phyloP scores from a whole-genome alignment of 305 asterid species.

The Solanum chacoense region DNA sequence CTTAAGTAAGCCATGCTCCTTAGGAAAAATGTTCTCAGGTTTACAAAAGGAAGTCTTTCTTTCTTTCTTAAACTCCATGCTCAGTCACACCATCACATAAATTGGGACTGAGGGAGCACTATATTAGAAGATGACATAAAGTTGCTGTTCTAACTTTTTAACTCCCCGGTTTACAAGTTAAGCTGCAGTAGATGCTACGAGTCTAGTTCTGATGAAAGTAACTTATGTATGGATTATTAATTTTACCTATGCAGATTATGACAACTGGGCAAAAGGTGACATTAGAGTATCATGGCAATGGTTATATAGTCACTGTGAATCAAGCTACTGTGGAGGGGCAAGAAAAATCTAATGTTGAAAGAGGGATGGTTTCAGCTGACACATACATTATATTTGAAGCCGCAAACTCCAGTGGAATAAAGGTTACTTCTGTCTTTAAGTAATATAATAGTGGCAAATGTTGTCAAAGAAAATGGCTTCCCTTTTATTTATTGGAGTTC shows the following conservation, averaged over 20 bases:
- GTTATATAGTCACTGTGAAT: slow-evolving; percentile 71
- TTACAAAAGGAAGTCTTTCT: background rate
- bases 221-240: background rate
- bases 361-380: slow-evolving; percentile 79
- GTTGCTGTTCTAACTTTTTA: background rate
- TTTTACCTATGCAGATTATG: slow-evolving; percentile 53
- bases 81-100: background rate
- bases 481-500: background rate
- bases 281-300: slow-evolving; percentile 83
- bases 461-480: background rate
- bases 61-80: background rate
- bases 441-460: background rate
- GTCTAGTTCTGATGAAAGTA: background rate
- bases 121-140: background rate
- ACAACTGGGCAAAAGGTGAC: slow-evolving; percentile 80
- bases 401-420: slow-evolving; percentile 73
- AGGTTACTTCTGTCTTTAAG: slow-evolving; percentile 30
- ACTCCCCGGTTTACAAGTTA: background rate
- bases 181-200: background rate
- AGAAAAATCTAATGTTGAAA: slow-evolving; percentile 52
- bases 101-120: background rate
- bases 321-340: slow-evolving; percentile 73
- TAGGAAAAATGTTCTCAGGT: background rate
- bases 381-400: slow-evolving; percentile 88
- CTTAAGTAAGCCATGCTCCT: background rate